Percentiles rank a stretch among this genome's conserved stretches.
phyloP scores from a whole-genome alignment of 23 red algal species.

The Cyanidiococcus yangmingshanensis region DNA sequence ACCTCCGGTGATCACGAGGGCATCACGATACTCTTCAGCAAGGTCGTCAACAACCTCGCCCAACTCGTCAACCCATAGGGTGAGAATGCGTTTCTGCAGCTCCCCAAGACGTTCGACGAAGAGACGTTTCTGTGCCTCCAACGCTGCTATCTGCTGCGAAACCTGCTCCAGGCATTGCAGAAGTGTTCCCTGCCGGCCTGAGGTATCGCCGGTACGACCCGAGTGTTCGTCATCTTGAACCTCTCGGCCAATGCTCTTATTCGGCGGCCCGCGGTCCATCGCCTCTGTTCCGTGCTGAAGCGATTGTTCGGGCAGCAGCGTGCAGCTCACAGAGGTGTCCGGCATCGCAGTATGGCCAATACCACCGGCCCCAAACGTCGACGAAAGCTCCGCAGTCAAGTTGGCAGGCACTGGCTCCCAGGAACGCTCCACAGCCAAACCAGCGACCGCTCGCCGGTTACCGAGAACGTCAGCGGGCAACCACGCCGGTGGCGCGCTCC shows the following conservation, averaged over 20 bases:
- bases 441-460: not conserved
- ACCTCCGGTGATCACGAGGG: conserved; percentile 1
- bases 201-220: not conserved
- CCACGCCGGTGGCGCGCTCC: not conserved
- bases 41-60: conserved; percentile 16
- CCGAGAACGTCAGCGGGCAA: not conserved
- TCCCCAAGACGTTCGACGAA: conserved; percentile 4
- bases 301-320: not conserved
- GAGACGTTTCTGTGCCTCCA: conserved; percentile 10
- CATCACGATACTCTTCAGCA: not conserved
- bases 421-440: not conserved
- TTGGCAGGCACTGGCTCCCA: not conserved
- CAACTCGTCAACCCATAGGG: conserved; percentile 9
- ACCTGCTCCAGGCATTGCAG: conserved; percentile 11
- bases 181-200: not conserved
- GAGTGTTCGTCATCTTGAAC: not conserved
- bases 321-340: not conserved
- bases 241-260: not conserved
- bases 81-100: conserved; percentile 7
- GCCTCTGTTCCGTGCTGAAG: not conserved
- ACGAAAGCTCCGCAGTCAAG: not conserved
- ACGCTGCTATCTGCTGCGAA: not conserved
- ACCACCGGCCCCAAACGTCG: not conserved
- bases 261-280: not conserved
- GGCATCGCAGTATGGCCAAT: not conserved